Conservation (phyloP, 176 grass and related monocot species). For the Chloris gayana region DNA sequence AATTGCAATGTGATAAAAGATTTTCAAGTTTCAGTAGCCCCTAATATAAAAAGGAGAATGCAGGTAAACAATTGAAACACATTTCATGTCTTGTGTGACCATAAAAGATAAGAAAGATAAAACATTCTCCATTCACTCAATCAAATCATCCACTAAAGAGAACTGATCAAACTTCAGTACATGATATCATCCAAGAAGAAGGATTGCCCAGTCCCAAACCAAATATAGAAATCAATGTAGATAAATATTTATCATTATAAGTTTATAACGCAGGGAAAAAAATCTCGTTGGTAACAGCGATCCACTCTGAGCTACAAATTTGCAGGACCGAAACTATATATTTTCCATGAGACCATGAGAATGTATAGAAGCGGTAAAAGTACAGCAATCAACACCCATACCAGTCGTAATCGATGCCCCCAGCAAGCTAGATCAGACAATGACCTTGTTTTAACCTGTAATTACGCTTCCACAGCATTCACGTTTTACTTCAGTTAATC, state of each 20-base stretch:
- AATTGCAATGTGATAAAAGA: neutral
- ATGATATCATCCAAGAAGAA: neutral
- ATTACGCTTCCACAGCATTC: neutral
- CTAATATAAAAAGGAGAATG: neutral
- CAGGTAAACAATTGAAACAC: neutral
- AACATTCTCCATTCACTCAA: constrained; percentile 11
- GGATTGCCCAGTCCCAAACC: neutral
- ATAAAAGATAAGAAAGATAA: neutral
- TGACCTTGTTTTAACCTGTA: neutral
- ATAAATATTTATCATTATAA: neutral
- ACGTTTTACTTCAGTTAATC: neutral
- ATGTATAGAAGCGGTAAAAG: neutral
- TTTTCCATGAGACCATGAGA: too few species aligned
- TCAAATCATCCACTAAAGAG: constrained; percentile 24
- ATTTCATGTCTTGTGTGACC: neutral
- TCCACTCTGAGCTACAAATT: neutral
- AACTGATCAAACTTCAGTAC: neutral
- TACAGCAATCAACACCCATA: neutral
- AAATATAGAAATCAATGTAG: neutral
- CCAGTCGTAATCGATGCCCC: neutral
- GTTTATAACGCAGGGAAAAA: too few species aligned
- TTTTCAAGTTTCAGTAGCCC: neutral
- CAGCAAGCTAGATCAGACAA: neutral
- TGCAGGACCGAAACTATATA: neutral
- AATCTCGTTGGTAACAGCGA: too few species aligned